phyloP scores from a whole-genome alignment of 805 yeast species.

The Lachancea lanzarotensis region DNA sequence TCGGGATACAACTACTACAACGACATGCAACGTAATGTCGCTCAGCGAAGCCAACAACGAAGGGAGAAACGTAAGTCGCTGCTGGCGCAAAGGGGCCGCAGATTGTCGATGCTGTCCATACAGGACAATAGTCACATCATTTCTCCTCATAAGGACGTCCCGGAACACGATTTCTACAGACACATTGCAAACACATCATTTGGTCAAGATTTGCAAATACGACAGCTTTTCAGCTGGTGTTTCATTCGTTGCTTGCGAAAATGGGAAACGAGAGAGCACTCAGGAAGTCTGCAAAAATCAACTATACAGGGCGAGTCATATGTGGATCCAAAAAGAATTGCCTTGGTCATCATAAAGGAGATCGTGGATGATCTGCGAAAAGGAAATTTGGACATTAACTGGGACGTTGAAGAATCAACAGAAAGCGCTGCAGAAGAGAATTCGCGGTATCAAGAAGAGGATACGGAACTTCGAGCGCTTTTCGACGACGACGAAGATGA shows the following conservation, averaged over 20 bases:
- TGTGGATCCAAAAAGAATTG: constrained; percentile 19
- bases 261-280: constrained; percentile 7
- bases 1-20: constrained; percentile 11
- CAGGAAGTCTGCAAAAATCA: constrained; percentile 3
- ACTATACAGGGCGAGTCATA: constrained; percentile 8
- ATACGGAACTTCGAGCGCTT: constrained; percentile 17
- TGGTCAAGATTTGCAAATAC: constrained; percentile 25
- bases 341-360: constrained; percentile 23
- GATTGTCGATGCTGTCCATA: constrained; percentile 25
- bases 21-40: constrained; percentile 9
- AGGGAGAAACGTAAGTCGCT: constrained; percentile 21
- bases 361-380: constrained; percentile 28
- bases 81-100: constrained; percentile 26
- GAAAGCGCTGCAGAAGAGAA: constrained; percentile 9
- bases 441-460: constrained; percentile 15
- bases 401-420: constrained; percentile 20
- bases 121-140: constrained; percentile 21
- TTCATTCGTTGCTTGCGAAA: constrained; percentile 22
- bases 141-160: constrained; percentile 31
- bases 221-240: constrained; percentile 32
- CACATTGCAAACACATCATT: constrained; percentile 27
- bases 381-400: constrained; percentile 23
- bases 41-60: constrained; percentile 8
- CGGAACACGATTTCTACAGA: constrained; percentile 28
- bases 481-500: constrained; percentile 17